phyloP scores from a whole-genome alignment of 306 rosid genomes.

The Dryas alaskensis region DNA sequence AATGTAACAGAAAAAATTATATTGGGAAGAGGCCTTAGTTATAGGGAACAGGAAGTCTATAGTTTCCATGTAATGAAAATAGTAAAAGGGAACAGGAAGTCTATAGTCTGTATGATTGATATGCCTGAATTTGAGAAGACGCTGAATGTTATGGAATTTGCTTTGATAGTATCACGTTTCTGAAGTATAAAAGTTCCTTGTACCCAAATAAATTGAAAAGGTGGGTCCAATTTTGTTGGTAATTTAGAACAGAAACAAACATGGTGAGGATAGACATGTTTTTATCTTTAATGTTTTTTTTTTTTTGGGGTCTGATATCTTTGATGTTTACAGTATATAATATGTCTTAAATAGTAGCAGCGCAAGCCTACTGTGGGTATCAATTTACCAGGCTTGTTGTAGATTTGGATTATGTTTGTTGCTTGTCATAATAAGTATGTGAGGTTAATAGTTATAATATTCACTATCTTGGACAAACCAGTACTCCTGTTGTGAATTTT shows the following conservation, averaged over 20 bases:
- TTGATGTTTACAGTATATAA: too few species aligned
- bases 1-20: too few species aligned
- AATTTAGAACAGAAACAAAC: neutral
- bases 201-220: neutral
- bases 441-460: too few species aligned
- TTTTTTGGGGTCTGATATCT: neutral
- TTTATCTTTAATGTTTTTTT: neutral
- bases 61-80: neutral
- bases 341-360: too few species aligned
- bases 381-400: too few species aligned
- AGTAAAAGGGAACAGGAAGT: neutral
- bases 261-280: neutral
- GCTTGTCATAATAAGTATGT: neutral
- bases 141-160: neutral
- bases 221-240: neutral
- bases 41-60: too few species aligned
- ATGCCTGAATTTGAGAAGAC: neutral
- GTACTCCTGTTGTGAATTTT: neutral
- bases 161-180: neutral
- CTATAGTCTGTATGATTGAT: neutral
- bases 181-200: neutral
- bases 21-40: too few species aligned
- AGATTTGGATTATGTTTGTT: neutral
- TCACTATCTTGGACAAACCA: neutral
- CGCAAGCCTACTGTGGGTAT: too few species aligned